A percentile compares a stretch with the other conserved stretches of the same genome.
Conservation (phyloP, 2,329 filamentous ascomycete genomes). For the Alternaria sp. region DNA sequence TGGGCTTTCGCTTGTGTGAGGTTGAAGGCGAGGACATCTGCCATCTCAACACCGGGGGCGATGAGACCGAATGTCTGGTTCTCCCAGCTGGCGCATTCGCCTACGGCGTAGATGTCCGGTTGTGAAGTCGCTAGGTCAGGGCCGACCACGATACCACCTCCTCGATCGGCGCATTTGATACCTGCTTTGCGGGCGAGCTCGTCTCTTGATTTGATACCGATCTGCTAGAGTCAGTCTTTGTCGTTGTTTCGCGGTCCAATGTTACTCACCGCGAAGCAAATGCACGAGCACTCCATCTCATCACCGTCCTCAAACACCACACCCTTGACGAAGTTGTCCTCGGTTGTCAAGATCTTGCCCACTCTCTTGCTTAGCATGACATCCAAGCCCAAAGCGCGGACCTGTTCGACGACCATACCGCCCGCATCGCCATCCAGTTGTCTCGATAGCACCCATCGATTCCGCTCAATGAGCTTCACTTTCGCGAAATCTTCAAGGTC, state of each 20-base stretch:
- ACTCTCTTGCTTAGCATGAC: slow-evolving; percentile 80
- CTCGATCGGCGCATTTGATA: slow-evolving; percentile 73
- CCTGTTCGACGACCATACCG: slow-evolving; percentile 80
- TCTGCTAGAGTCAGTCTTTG: slow-evolving; percentile 51
- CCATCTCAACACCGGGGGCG: slow-evolving; percentile 90
- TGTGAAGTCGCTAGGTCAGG: slow-evolving; percentile 71
- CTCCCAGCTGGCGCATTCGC: slow-evolving; percentile 90
- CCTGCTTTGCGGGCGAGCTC: slow-evolving; percentile 74
- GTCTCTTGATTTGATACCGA: slow-evolving; percentile 82
- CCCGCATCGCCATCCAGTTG: slow-evolving; percentile 85
- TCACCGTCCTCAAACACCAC: slow-evolving; percentile 83
- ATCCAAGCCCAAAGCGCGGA: slow-evolving; percentile 77
- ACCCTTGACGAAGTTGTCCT: slow-evolving; percentile 71
- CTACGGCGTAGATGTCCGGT: slow-evolving; percentile 81
- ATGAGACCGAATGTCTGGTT: slow-evolving; percentile 88
- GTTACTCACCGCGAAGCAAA: slow-evolving; percentile 76
- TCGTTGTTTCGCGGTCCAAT: not conserved
- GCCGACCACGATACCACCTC: slow-evolving; percentile 77
- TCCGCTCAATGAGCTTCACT: slow-evolving; percentile 82
- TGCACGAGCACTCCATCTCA: slow-evolving; percentile 75
- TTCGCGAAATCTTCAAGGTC: slow-evolving; percentile 76
- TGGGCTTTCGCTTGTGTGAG: slow-evolving; percentile 82
- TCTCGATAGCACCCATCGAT: slow-evolving; percentile 80
- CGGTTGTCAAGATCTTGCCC: slow-evolving; percentile 71
- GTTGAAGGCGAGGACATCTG: slow-evolving; percentile 89